Evolutionary conservation across 2,329 filamentous ascomycete species (phyloP), one percentile per base, ranked within the genome.

Genomic region (Exophiala xenobiotica): DNA sequence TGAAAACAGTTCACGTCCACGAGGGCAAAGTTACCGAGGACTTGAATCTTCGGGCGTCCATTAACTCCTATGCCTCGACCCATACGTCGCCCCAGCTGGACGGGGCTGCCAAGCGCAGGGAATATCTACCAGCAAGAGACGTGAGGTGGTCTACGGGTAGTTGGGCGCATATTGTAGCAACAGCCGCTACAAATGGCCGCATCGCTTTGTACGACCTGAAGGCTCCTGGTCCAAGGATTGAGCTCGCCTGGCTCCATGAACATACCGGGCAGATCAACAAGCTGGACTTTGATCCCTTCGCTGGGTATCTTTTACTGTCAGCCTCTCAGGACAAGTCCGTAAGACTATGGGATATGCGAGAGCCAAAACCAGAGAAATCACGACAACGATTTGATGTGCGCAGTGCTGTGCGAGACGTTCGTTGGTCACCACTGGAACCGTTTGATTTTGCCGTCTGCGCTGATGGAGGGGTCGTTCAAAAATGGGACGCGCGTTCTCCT

Each of bases 61-160:
- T 85, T 58, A 76, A 79, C 61, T 78, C 78, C 59, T 79, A 78
- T 64, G 75, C 79, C 27, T 74, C 74, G 6, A 76, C 77, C 50
- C 74, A 78, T 55, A 72, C 75, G 53, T 70, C 71, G 6, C 64
- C 70, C 29, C 69, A 70, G 18, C 68, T 70, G 40, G 56, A 58
- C 24, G 51, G 51, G 8, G 71, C 74, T 35, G 70, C 74, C 43
- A 74, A 78, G 35, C 73, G 80, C 64, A 77, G 79, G 56, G 78
- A 82, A 53, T 79, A 79, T 53, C 72, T 85, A 56, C 79, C 80
- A 47, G 80, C 83, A 58, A 80, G 80, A 55, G 82, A 86, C 66
- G 82, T 86, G 23, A 83, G 83, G 58, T 86, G 82, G 82, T 84
- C 82, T 45, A 81, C 83, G 68, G 78, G 80, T 53, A 74, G 75